Base-by-base conservation (phyloP, 2,329 filamentous ascomycete genomes). In the Aspergillus aculeatus region DNA sequence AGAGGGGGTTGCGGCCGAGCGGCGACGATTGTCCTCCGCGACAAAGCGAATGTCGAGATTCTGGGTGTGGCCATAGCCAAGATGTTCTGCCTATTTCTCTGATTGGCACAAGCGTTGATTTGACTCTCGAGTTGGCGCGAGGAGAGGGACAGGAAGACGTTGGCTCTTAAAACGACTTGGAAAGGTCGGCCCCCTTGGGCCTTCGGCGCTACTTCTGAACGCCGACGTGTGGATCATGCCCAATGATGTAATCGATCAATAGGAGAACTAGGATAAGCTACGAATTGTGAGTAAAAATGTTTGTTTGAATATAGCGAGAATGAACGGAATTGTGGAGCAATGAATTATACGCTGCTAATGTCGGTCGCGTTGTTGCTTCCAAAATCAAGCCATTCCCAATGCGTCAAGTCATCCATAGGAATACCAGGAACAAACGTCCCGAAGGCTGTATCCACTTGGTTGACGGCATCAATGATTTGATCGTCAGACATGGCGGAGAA, bases 401-500 rank as follows among this genome's bases (percentile, higher is more conserved):
- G 83, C 44, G 81, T 80, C 72, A 84, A 81, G 50, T 88, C 84
- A 44, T 87, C 84, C 75, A 85, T 82, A 0, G 83, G 82, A 9
- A 88, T 76, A 62, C 84, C 82, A 5, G 82, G 80, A 59, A 85
- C 80, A 2, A 78, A 80, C 1, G 81, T 78, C 19, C 85, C 83
- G 62, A 89, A 84, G 16, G 83, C 82, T 26, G 85, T 83, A 4
- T 83, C 85, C 0, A 86, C 84, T 62, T 85, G 83, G 67, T 87
- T 88, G 29, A 89, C 80, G 4, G 86, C 85, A 63, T 89, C 85
- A 5, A 85, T 81, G 50, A 89, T 87, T 68, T 90, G 86, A 59
- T 88, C 82, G 59, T 88, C 86, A 0, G 87, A 89, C 87, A 90
- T 90, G 32, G 85, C 79, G 2, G 86, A 89, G 69, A 89, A 88